Base-by-base conservation (phyloP, 352 stramenopile species). In the Elongisporangium anandrum region DNA sequence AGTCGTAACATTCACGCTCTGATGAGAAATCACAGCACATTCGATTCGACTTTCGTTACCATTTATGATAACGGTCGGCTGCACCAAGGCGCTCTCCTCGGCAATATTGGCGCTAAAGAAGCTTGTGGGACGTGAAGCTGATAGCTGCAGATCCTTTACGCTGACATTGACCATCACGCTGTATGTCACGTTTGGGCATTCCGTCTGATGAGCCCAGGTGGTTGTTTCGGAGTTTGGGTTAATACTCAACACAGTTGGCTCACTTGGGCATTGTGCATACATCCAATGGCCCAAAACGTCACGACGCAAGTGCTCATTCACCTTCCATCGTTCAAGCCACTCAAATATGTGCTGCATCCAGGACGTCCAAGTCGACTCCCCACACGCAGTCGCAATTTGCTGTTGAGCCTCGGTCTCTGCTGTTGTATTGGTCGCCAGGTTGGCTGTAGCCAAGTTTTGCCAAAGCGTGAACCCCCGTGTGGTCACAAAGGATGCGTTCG, bases 201-300 rank as follows among this genome's bases (percentile, higher is more conserved):
- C 24, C 7, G 24, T 34, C 7, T 34, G 24, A 34, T 8, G 24
- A 34, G 4, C 7, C 24, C 24, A 34, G 24, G 24, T 34, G 24
- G 24, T 34, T 34, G 24, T 34, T 34, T 34, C 4, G 24, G 65
- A 23, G 23, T 66, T 58, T 6, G 57, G 56, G 4, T 73, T 34
- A 20, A 74, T 38, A 8, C 29, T 52, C 4, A 73, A 5, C 2
- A 60, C 55, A n/a, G 20, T 50, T 1, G 81, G 64, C 0, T 60
- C 68, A 0, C 69, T 88, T 2, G 70, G 64, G 23, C 83, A 92
- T 1, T 73, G 68, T 7, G 76, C 77, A 38, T 87, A 63, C 19
- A 88, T 29, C 83, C 83, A 92, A 56, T 90, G 80, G 0, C 83
- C 76, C 0, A 88, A 53, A 5, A 90, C 77, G 23, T 92, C 80